Evolutionary conservation across 352 stramenopile genomes (phyloP), one percentile per base, ranked within the genome.

Genomic region (Globisporangium carolinianum): DNA sequence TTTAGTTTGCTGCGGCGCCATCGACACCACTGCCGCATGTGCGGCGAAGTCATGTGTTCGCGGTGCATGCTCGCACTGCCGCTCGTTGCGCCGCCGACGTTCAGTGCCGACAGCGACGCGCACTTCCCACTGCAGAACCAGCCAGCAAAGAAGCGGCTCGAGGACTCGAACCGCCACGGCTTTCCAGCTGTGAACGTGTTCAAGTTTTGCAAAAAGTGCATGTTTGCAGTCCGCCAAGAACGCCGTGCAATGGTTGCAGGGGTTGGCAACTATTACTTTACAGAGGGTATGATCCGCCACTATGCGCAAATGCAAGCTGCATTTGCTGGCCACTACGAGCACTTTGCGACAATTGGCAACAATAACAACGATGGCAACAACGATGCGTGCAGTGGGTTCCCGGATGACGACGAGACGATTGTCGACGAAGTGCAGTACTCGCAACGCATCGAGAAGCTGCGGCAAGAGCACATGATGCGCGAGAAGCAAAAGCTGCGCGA

Each of bases 141-240:
- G 18, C 75, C 72, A 37, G 51, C 62, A 9, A 79, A 69, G 48
- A 83, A 83, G 57, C 71, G 60, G 47, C 57, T 79, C 1, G 68
- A 73, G 37, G 64, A 68, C 50, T 68, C 64, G n/a, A 60, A 75
- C 2, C 45, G 65, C 3, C 75, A 80, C 17, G 72, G 73, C 51
- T 80, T 86, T 60, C 72, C 76, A 7, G 75, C 77, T 46, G 77
- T 87, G 46, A 83, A 86, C 57, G 65, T 69, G 51, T 74, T 88
- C 35, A 88, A 87, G 62, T 69, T 90, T 41, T 90, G 80, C 66
- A 83, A 87, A 58, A 90, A 90, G 53, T 90, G 80, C 66, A 76
- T 90, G 57, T 88, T 82, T 55, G 67, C 55, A 45, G 75, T 87
- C 50, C 74, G 76, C 4, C 74, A 83, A 36, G 77, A 90, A 47